Evolutionary conservation across 148 eudicot species (phyloP), one percentile per base, ranked within the genome.

Genomic region (Amaranthus hypochondriacus): DNA sequence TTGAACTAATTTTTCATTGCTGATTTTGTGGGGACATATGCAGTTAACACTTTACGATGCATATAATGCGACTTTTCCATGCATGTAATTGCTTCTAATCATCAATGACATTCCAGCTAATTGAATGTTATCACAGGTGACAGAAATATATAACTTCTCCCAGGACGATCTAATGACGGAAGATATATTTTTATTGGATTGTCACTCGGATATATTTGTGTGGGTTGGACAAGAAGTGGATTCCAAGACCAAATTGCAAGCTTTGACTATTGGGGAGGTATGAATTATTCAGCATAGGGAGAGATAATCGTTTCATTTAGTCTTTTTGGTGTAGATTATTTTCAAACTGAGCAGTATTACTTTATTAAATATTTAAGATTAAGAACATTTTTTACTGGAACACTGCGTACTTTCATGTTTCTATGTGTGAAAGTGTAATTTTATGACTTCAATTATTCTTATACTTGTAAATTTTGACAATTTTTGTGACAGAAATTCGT

Each of bases 161-260:
- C 99, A 96, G 83, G 97, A 96, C 47, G 97, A 95, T 87, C 83
- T 96, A 75, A 89, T 90, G 91, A 96, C 99, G 57, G 99, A 96
- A 81, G 99, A 96, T 80, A 74, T 96, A 64, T 92, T 84, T 72
- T 83, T 96, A 77, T 89, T 96, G 76, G 92, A 96, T 78, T 85
- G 90, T 79, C 94, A 83, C 77, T 81, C 90, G n/a, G 94, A 87
- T 74, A 78, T 96, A 48, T 96, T 84, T 80, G 89, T 96, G 50
- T 96, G 99, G 99, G 93, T 96, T 60, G 99, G 99, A 71, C 90
- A 87, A 75, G 83, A 87, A 77, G 94, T 93, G 69, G 96, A 93
- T 61, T 68, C 92, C 69, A 93, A 89, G 88, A 82, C 72, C 73
- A 89, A 79, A 84, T 56, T 69, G 80, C 86, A 87, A 76, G 88